Evolutionary conservation across 371 early-diverging fungal genomes (phyloP).

Genomic region (Coemansia sp.): DNA sequence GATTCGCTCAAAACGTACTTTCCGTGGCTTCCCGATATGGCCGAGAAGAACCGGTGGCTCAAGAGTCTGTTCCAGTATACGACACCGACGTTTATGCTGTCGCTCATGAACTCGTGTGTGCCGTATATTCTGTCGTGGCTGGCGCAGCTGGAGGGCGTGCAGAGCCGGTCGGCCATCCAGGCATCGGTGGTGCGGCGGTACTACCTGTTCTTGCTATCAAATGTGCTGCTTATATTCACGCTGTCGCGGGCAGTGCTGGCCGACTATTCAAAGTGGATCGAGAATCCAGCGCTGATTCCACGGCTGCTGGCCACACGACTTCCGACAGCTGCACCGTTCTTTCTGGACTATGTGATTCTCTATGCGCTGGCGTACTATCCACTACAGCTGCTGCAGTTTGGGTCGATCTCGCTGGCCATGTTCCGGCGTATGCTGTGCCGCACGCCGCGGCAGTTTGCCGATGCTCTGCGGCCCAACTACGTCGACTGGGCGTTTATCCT

Average conservation of each 20-base stretch:
- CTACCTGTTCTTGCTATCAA: conserved; percentile 83
- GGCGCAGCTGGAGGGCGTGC: conserved; percentile 55
- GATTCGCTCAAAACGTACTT: conserved; percentile 44
- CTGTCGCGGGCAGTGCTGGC: conserved; percentile 76
- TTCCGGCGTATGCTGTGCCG: conserved; percentile 57
- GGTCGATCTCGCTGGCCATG: conserved; percentile 55
- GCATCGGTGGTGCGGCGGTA: conserved; percentile 69
- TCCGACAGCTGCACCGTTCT: conserved; percentile 73
- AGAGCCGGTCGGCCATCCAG: conserved; percentile 45
- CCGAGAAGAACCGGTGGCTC: conserved; percentile 52
- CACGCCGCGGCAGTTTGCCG: conserved; percentile 68
- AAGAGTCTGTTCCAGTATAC: conserved; percentile 55
- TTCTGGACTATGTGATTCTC: conserved; percentile 72
- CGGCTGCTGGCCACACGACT: conserved; percentile 67
- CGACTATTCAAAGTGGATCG: conserved; percentile 67
- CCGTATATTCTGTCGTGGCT: conserved; percentile 63
- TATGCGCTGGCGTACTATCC: conserved; percentile 67
- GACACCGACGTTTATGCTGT: conserved; percentile 54
- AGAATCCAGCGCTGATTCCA: conserved; percentile 68
- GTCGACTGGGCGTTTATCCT: conserved; percentile 67
- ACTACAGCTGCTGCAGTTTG: conserved; percentile 69
- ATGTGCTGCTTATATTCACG: conserved; percentile 84
- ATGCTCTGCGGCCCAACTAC: conserved; percentile 59
- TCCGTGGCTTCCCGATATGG: conserved; percentile 35
- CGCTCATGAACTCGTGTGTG: conserved; percentile 45